Base-by-base conservation (phyloP, 2,329 filamentous ascomycete species). In the Colletotrichum godetiae region DNA sequence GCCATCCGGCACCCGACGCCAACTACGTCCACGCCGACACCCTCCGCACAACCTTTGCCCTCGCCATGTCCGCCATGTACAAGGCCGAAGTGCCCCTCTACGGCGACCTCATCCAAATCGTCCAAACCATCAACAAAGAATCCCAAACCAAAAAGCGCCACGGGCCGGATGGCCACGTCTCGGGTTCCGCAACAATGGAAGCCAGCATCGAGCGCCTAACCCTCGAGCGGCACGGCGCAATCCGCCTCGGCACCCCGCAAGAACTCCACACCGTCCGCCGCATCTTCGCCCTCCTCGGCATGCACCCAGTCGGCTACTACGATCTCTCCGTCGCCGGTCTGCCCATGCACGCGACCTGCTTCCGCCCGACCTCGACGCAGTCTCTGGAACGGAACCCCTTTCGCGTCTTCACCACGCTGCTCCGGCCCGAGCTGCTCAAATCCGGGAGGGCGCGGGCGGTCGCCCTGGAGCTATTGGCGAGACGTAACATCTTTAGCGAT, bases 241-340 rank as follows among this genome's bases (percentile, higher is more conserved):
- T 89, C 52, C 81, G 87, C 0, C 81, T 88, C 0, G 86, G 87
- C 4, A 87, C 84, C 0, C 62, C 81, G 0, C 67, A 82, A 11
- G 87, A 89, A 73, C 77, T 88, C 12, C 75, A 77, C 5, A 85
- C 80, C 1, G 82, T 88, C 56, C 68, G 80, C 1, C 82, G 86
- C 10, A 76, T 89, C 33, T 88, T 89, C 70, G 79, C 80, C 0
- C 69, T 88, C 2, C 78, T 89, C 68, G 86, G 84, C 5, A 85
- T 89, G 83, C 76, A 84, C 27, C 82, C 88, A 0, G 86, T 89
- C 0, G 87, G 86, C 0, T 88, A 89, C 76, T 89, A 89, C 72
- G 86, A 89, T 67, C 80, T 89, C 0, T 83, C 82, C 0, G 76
- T 82, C 0, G 86, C 84, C 3, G 83, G 83, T 0, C 79, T 89